A percentile compares a stretch with the other conserved stretches of the same genome.
These are phyloP conservation scores for Candida gorgasii DNA, from an alignment of 805 yeast genomes.

Conservation along the genomic window DNA sequence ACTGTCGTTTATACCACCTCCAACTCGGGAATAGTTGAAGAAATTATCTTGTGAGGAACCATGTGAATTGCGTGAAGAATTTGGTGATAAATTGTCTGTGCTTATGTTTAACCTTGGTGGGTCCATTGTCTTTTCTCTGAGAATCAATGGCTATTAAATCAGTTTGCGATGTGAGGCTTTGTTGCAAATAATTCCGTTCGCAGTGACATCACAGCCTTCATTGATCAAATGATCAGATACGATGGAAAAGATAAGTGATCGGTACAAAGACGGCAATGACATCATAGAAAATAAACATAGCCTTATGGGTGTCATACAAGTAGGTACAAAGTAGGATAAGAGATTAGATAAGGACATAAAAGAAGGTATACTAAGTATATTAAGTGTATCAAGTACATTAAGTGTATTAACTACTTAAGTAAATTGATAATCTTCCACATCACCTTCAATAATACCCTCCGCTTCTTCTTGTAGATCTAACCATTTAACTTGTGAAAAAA, in stretches of 20 bases:
- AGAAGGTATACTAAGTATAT: too few relatives aligned
- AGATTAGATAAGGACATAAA: too few relatives aligned
- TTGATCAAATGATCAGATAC: background rate
- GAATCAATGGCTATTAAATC: background rate
- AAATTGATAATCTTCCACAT: constrained; percentile 29
- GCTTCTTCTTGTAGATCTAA: constrained; percentile 63
- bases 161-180: background rate
- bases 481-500: constrained; percentile 60
- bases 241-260: background rate
- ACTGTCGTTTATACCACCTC: background rate
- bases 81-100: constrained; percentile 3
- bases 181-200: background rate
- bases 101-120: background rate
- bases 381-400: too few relatives aligned
- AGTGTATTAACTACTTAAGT: too few relatives aligned
- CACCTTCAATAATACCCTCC: constrained; percentile 55
- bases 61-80: too few relatives aligned
- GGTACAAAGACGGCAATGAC: background rate
- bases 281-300: too few relatives aligned
- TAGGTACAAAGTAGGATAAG: too few relatives aligned
- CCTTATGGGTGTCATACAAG: too few relatives aligned
- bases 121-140: background rate
- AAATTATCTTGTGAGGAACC: background rate
- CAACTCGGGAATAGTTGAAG: background rate
- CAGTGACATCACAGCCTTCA: background rate